Evolutionary conservation across 1,284 basidiomycete species (phyloP), one percentile per base, ranked within the genome.

Genomic region (Marasmius tenuissimus): DNA sequence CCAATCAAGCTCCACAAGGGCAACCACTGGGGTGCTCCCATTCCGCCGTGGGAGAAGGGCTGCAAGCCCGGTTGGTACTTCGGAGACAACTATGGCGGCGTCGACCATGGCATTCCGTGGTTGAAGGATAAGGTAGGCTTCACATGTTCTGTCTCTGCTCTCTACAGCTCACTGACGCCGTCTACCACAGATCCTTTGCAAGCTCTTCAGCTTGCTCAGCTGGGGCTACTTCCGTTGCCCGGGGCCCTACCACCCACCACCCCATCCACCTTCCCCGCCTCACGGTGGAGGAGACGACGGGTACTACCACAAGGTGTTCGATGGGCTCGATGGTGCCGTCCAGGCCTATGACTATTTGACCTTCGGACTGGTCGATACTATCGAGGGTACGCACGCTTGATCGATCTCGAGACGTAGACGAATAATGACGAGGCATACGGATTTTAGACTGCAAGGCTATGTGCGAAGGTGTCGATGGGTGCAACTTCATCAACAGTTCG

Each of bases 361-460:
- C 20, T 76, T 68, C 55, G 73, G 73, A 11, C 66, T 75, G 47
- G 74, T 76, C 22, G 75, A 75, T 62, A 75, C 71, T 35, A 66
- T 75, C 38, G 66, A 64, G 48, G 71, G 71, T 73, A 64, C 14
- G 40, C 54, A 5, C 7, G 8, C 27, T 27, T 4, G 12, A 18
- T 37, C n/a, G 11, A 6, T 18, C 18, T 48, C 42, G 27, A 22
- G 9, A 20, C 33, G 34, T 38, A n/a, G 1, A 56, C 54, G 9
- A 34, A 27, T 9, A 22, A 39, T 18, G 18, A 10, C 10, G 16
- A 27, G 33, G 45, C 37, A 18, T 7, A 22, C 3, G 14, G 20
- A 18, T 50, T 57, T 40, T 50, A 73, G 73, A 73, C 51, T 76
- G 75, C 62, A 70, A 72, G 65, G 67, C 70, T 2, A 75, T 75